A percentile compares a stretch with the other conserved stretches of the same genome.
These are phyloP conservation scores for Penicillium sp. DNA, from an alignment of 2,329 filamentous ascomycete genomes.

Conservation along the genomic window DNA sequence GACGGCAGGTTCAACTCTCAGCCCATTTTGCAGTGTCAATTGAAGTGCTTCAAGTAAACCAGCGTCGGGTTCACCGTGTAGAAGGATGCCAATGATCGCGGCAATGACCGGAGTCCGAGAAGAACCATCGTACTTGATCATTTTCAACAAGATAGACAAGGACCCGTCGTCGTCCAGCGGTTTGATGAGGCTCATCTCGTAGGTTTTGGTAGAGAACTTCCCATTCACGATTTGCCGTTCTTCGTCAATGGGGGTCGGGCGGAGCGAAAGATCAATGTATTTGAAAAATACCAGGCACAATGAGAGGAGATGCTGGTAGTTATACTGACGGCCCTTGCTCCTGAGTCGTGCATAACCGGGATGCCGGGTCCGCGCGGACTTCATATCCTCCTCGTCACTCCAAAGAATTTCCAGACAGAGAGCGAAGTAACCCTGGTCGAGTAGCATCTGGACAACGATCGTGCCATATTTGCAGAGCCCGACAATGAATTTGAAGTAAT, in stretches of 20 bases:
- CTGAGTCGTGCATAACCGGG: slow-evolving; percentile 40
- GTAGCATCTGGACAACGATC: slow-evolving; percentile 55
- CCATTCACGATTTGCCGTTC: slow-evolving; percentile 25
- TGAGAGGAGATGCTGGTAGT: slow-evolving; percentile 41
- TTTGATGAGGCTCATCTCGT: slow-evolving; percentile 35
- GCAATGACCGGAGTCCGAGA: slow-evolving; percentile 49
- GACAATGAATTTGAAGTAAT: slow-evolving; percentile 69
- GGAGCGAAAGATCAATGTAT: slow-evolving; percentile 37
- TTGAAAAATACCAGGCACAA: slow-evolving; percentile 41
- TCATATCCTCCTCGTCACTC: slow-evolving; percentile 52
- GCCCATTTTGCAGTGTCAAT: slow-evolving; percentile 52
- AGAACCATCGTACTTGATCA: slow-evolving; percentile 58
- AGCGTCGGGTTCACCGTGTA: slow-evolving; percentile 51
- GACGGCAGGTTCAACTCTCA: slow-evolving; percentile 50
- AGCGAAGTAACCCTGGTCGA: slow-evolving; percentile 59
- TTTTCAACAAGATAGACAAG: slow-evolving; percentile 54
- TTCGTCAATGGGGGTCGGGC: slow-evolving; percentile 27
- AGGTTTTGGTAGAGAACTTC: slow-evolving; percentile 33
- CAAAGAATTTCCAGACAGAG: slow-evolving; percentile 59
- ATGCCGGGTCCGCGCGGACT: slow-evolving; percentile 56
- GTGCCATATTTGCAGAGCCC: slow-evolving; percentile 61
- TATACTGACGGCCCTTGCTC: slow-evolving; percentile 48
- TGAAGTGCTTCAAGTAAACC: slow-evolving; percentile 50
- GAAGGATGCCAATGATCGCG: slow-evolving; percentile 56
- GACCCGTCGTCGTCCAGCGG: slow-evolving; percentile 34